Percentiles rank a stretch among this genome's conserved stretches.
Conservation (phyloP, 2,329 filamentous ascomycete species). For the Aspergillus sp. region DNA sequence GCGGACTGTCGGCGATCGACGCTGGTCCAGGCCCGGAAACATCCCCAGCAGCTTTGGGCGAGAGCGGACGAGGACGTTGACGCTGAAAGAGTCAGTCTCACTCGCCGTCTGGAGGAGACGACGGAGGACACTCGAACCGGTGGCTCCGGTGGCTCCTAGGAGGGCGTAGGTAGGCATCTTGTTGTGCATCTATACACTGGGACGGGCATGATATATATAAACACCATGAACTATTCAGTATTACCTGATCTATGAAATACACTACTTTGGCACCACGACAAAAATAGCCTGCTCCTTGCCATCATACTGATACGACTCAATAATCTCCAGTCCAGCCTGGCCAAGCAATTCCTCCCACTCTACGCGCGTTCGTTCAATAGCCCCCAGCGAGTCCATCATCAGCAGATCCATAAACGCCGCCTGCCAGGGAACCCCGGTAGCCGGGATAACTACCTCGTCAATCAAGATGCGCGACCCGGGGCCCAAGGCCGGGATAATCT, state of each 20-base stretch:
- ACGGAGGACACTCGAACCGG: background rate
- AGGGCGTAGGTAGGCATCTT: slow-evolving; percentile 1
- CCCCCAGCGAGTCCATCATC: slow-evolving; percentile 5
- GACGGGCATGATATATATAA: no score
- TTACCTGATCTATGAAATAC: no score
- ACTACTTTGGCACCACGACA: background rate
- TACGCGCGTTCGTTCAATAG: background rate
- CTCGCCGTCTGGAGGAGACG: background rate
- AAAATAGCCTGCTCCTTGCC: background rate
- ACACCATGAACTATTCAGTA: no score
- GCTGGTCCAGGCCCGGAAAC: background rate
- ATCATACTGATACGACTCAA: background rate
- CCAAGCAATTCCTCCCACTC: background rate
- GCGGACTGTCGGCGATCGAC: background rate
- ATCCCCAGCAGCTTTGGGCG: background rate
- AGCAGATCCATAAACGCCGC: background rate
- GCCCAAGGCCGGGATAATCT: slow-evolving; percentile 12
- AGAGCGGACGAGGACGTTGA: background rate
- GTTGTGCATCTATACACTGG: background rate
- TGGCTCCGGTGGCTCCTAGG: background rate
- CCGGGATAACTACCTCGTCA: slow-evolving; percentile 10
- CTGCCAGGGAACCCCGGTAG: background rate
- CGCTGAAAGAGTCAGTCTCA: background rate
- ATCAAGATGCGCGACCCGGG: slow-evolving; percentile 5
- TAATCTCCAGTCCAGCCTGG: background rate